These are phyloP conservation scores for Wickerhamomyces ciferrii DNA, from an alignment of 805 yeast species.

Conservation along the genomic window DNA sequence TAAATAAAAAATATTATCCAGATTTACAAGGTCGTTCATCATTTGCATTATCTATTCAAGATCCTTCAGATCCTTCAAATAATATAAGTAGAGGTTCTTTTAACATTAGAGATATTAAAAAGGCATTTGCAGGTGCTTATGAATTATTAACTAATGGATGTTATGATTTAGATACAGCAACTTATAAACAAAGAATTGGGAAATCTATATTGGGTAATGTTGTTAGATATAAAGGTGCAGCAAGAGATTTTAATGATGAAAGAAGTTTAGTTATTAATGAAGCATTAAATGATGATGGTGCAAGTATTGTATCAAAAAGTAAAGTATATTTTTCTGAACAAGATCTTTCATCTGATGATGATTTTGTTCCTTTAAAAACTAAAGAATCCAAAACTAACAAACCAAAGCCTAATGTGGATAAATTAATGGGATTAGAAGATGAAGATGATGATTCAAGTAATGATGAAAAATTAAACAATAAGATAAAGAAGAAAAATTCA, in stretches of 20 bases:
- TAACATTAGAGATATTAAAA: slow-evolving; percentile 71
- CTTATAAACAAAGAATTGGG: slow-evolving; percentile 63
- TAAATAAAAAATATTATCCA: slow-evolving; percentile 51
- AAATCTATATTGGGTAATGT: slow-evolving; percentile 76
- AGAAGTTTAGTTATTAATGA: slow-evolving; percentile 56
- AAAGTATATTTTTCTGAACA: background rate
- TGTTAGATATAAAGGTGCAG: slow-evolving; percentile 67
- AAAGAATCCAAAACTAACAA: background rate
- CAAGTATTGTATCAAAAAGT: slow-evolving; percentile 11
- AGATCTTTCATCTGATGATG: background rate
- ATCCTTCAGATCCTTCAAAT: slow-evolving; percentile 80
- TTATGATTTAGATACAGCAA: slow-evolving; percentile 61
- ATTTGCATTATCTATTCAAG: slow-evolving; percentile 74
- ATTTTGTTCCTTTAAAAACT: background rate
- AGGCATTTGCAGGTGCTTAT: slow-evolving; percentile 86
- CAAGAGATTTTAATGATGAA: slow-evolving; percentile 74
- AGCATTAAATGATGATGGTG: slow-evolving; percentile 38
- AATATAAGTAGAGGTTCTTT: slow-evolving; percentile 84
- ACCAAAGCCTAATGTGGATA: slow-evolving; percentile 10
- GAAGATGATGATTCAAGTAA: slow-evolving; percentile 16
- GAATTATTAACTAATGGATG: slow-evolving; percentile 72
- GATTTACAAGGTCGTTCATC: slow-evolving; percentile 49
- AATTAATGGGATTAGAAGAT: slow-evolving; percentile 20
- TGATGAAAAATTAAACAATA: slow-evolving; percentile 11
- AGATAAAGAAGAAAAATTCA: slow-evolving; percentile 5